Conservation (phyloP, 1,284 basidiomycete species). For the Ustilago esculenta region DNA sequence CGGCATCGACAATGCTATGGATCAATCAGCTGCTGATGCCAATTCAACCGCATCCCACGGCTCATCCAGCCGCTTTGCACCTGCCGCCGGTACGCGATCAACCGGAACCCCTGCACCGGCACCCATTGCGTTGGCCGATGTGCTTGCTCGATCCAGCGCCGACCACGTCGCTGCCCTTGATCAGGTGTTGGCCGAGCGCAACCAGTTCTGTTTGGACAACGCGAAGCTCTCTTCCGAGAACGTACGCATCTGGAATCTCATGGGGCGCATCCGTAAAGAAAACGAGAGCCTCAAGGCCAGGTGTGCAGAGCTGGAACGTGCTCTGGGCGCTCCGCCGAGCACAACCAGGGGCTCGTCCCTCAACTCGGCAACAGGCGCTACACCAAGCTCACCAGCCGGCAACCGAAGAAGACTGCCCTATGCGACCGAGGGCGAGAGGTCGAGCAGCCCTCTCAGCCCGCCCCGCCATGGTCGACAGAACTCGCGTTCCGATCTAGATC, state of each 20-base stretch:
- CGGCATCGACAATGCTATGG: slow-evolving; percentile 34
- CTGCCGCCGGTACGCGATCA: slow-evolving; percentile 34
- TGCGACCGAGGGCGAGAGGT: slow-evolving; percentile 19
- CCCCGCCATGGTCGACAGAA: slow-evolving; percentile 30
- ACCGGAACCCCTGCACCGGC: slow-evolving; percentile 24
- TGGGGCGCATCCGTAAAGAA: slow-evolving; percentile 59
- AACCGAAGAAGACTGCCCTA: slow-evolving; percentile 33
- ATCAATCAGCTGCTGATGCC: slow-evolving; percentile 17
- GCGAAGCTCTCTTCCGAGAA: slow-evolving; percentile 59
- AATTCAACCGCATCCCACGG: slow-evolving; percentile 42
- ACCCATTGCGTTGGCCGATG: slow-evolving; percentile 54
- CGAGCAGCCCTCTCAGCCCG: slow-evolving; percentile 37
- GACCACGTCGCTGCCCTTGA: slow-evolving; percentile 55
- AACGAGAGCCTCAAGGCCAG: slow-evolving; percentile 57
- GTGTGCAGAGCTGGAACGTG: slow-evolving; percentile 32
- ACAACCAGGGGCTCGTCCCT: slow-evolving; percentile 26
- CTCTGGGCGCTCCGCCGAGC: slow-evolving; percentile 9
- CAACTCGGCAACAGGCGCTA: slow-evolving; percentile 5
- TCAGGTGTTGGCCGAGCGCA: slow-evolving; percentile 57
- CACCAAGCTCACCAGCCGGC: slow-evolving; percentile 35
- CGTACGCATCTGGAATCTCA: slow-evolving; percentile 60
- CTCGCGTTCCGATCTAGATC: slow-evolving; percentile 29
- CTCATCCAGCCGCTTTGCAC: slow-evolving; percentile 31
- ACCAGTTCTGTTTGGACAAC: slow-evolving; percentile 54
- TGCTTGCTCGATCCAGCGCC: slow-evolving; percentile 36